Evolutionary conservation across 805 yeast genomes (phyloP).

Genomic region (Monosporozyma yasuniensis): DNA sequence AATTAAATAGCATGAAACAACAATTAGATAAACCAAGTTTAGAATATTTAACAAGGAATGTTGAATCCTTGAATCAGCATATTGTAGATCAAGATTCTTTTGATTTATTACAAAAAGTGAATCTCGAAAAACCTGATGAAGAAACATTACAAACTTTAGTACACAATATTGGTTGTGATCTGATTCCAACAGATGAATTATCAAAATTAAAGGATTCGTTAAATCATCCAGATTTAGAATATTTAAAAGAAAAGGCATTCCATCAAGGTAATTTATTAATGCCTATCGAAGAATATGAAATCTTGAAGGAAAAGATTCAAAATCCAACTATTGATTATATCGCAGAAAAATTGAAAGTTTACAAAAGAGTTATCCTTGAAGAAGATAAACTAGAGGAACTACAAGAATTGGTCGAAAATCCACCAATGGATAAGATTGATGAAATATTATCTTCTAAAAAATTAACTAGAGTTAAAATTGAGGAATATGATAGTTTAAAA

Average conservation of each 20-base stretch:
- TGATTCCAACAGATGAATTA: constrained; percentile 4
- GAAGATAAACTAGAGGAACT: constrained; percentile 1
- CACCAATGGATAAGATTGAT: neutral
- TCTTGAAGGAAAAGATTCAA: constrained; percentile 7
- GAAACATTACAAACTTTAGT: neutral
- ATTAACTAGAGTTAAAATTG: neutral
- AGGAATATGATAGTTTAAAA: neutral
- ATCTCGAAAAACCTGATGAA: neutral
- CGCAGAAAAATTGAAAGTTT: constrained; percentile 4
- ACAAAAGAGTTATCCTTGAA: neutral
- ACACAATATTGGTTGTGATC: neutral
- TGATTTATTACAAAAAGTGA: constrained; percentile 2
- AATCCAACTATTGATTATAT: constrained; percentile 9
- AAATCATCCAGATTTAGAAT: constrained; percentile 8
- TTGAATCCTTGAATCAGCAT: neutral
- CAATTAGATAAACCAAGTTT: neutral
- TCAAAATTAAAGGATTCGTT: constrained; percentile 9
- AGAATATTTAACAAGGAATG: neutral
- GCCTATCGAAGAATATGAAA: constrained; percentile 1
- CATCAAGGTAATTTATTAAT: neutral
- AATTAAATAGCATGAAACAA: constrained; percentile 1
- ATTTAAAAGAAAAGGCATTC: constrained; percentile 1
- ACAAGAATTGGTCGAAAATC: neutral
- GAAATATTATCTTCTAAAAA: neutral
- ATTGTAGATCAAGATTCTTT: constrained; percentile 2